Percentiles rank a stretch among this genome's conserved stretches.
Conservation (phyloP, 2,329 filamentous ascomycete genomes). For the Stagonosporopsis rhizophila region DNA sequence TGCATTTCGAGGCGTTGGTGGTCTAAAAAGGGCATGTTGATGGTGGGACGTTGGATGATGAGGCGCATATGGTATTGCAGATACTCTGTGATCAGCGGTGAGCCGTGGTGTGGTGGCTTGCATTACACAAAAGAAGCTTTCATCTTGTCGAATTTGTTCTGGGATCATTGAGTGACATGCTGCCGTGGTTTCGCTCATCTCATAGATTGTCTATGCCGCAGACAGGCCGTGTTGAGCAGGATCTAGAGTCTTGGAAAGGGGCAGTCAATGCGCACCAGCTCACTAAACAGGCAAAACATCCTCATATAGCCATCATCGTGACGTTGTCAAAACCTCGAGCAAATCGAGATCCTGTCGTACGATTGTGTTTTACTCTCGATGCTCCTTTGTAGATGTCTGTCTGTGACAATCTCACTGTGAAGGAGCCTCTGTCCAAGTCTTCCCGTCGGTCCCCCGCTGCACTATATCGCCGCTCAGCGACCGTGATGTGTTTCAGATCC, state of each 20-base stretch:
- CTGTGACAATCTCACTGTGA: background rate
- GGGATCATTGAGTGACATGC: background rate
- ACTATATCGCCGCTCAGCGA: background rate
- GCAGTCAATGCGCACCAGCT: no score
- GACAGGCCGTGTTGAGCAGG: background rate
- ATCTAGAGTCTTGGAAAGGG: background rate
- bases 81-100: constrained; percentile 3
- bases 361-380: background rate
- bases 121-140: background rate
- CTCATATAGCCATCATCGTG: background rate
- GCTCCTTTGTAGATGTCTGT: background rate
- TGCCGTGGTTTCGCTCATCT: background rate
- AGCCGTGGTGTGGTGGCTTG: background rate
- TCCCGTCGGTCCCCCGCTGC: background rate
- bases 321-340: background rate
- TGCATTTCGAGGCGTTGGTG: constrained; percentile 29
- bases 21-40: constrained; percentile 13
- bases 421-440: background rate
- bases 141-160: background rate
- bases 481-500: background rate
- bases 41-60: constrained; percentile 2
- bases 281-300: no score
- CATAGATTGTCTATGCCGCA: background rate
- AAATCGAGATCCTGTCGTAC: background rate
- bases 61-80: constrained; percentile 8